Evolutionary conservation across 2,329 filamentous ascomycete genomes (phyloP), one percentile per base, ranked within the genome.

Genomic region (Neofusicoccum laricinum): DNA sequence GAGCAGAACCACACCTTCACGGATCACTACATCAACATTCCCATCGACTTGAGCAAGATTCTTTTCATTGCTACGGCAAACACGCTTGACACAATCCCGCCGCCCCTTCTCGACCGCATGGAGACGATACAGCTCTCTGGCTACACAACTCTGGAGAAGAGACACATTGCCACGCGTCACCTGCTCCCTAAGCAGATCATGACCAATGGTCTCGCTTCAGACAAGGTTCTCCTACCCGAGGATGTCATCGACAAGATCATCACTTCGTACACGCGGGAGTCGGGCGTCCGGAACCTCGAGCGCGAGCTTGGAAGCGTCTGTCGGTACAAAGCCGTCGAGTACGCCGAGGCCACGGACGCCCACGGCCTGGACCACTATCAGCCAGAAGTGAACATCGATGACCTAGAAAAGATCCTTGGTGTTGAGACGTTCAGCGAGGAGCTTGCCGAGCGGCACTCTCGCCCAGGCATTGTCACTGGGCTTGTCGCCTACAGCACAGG

Each of bases 31-130:
- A 87, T 99, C 75, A 93, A 93, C 72, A 93, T 97, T 67, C 94
- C 95, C 0, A 92, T 98, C 69, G 95, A 99, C 74, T 84, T 99
- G 19, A 96, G 92, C 80, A 97, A 96, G 78, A 92, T 99, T 21
- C 84, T 99, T 11, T 99, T 99, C 80, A 97, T 99, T 71, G 95
- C 95, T 6, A 99, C 95, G 0, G 95, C 95, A 50, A 99, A 99
- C 78, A 92, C 87, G 10, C 84, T 98, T 25, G 94, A 98, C 72
- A 97, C 93, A 0, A 99, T 99, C 62, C 93, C 95, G 2, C 84
- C 93, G n/a, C 93, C 95, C 17, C 82, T 99, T 2, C 84, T 99
- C 12, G 95, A 99, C 78, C 90, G 95, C 65, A 97, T 99, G 94
- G 95, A 99, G 79, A 96, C 90, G 6, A 97, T 99, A 63, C 86